Evolutionary conservation across 495 filamentous ascomycete genomes (phyloP), one percentile per base, ranked within the genome.

Genomic region (Amniculicola lignicola): DNA sequence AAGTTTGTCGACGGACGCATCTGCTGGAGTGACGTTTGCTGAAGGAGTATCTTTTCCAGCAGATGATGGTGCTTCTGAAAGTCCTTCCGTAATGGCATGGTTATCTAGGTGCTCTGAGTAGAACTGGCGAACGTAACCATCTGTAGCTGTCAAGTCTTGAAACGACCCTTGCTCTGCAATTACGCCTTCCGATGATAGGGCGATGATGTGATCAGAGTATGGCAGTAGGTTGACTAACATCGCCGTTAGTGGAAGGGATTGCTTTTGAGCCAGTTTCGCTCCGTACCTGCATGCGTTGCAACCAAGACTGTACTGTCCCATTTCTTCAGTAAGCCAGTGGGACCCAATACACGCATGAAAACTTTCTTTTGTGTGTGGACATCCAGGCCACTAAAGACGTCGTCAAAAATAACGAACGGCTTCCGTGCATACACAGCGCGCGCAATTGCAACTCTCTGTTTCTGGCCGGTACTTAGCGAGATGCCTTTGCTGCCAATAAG

Each of bases 371-470:
- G 70, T 0, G 76, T 74, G 18, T 60, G 51, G 0, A 62, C 61
- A 40, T 76, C 73, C 0, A 75, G 57, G 2, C 66, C 69, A 51
- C 63, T 70, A 39, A 76, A 69, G 3, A 64, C 46, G 46, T 76
- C 74, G 38, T 76, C 74, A 5, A 76, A 48, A 4, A 76, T 45
- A 3, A 63, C 59, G 3, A 71, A 41, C 11, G 63, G 49, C 37
- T 63, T 66, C 0, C 65, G 45, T 3, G 68, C 54, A 46, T 68
- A 75, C 1, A 75, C 36, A 0, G 68, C 65, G 18, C 73, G 62
- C 12, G 72, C 72, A n/a, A 75, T 45, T 14, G 70, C 72, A 50
- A 67, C 39, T 10, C 64, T 38, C 21, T 59, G 53, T 16, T 58
- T 64, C 35, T 67, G 64, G n/a, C 64, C 64, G 9, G 54, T 50